These are phyloP conservation scores for Cladosporium halotolerans DNA, from an alignment of 2,329 filamentous ascomycete species.

Conservation along the genomic window DNA sequence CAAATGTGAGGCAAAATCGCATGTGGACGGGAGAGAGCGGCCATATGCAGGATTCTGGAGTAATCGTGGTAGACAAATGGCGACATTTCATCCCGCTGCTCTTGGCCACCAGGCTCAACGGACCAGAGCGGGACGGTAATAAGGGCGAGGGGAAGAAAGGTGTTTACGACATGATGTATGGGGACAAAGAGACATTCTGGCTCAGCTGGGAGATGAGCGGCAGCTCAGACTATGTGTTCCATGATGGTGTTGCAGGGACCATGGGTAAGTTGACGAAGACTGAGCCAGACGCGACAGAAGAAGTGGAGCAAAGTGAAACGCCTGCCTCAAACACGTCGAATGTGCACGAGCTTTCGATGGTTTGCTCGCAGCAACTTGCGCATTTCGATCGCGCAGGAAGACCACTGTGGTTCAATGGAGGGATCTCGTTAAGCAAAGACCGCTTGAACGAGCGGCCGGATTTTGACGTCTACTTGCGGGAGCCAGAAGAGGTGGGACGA, in stretches of 20 bases:
- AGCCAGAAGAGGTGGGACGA: conserved; percentile 24
- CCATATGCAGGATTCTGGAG: conserved; percentile 42
- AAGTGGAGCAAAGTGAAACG: conserved; percentile 2
- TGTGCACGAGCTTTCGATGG: conserved; percentile 22
- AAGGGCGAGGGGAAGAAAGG: conserved; percentile 33
- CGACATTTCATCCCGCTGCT: conserved; percentile 41
- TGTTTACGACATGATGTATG: conserved; percentile 44
- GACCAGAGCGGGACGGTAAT: conserved; percentile 40
- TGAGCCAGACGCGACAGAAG: conserved; percentile 9
- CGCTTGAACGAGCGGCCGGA: conserved; percentile 31
- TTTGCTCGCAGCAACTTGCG: conserved; percentile 42
- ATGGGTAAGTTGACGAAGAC: conserved; percentile 27
- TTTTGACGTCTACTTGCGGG: conserved; percentile 33
- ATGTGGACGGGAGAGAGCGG: conserved; percentile 35
- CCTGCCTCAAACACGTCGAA: neutral
- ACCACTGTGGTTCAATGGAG: conserved; percentile 46
- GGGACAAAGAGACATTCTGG: conserved; percentile 48
- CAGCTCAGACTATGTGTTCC: conserved; percentile 39
- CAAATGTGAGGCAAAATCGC: conserved; percentile 32
- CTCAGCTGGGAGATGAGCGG: conserved; percentile 43
- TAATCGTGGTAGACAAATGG: conserved; percentile 44
- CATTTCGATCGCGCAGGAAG: conserved; percentile 37
- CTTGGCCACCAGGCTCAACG: conserved; percentile 37
- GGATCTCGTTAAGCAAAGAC: conserved; percentile 40
- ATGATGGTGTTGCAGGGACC: conserved; percentile 34